A percentile compares a stretch with the other conserved stretches of the same genome.
Evolutionary conservation across 495 filamentous ascomycete species (phyloP).

Genomic region (Rostrohypoxylon terebratum): DNA sequence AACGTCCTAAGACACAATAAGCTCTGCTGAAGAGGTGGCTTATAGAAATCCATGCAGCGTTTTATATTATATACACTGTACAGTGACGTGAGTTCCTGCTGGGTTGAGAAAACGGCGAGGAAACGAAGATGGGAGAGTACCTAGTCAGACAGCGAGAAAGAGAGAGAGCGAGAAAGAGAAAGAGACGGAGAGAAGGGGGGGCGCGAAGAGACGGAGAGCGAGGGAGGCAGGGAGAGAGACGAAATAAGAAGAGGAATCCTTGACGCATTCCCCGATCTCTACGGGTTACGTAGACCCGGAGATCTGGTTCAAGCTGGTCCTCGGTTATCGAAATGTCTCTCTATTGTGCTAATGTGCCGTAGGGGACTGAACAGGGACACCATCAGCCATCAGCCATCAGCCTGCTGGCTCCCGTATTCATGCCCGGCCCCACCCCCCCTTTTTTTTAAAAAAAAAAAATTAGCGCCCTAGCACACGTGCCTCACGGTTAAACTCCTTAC

Average conservation of each 20-base stretch:
- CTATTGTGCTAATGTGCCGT: slow-evolving; percentile 18
- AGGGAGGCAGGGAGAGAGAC: neutral
- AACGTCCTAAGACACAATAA: slow-evolving; percentile 19
- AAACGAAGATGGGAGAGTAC: neutral
- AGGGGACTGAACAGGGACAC: neutral
- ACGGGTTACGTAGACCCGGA: slow-evolving; percentile 38
- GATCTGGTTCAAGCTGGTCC: slow-evolving; percentile 49
- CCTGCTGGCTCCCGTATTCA: slow-evolving; percentile 5
- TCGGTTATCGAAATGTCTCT: slow-evolving; percentile 48
- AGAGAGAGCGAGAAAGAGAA: neutral
- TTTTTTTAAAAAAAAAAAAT: too few species aligned
- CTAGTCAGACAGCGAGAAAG: too few species aligned
- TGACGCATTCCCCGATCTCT: slow-evolving; percentile 34
- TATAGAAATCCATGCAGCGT: slow-evolving; percentile 7
- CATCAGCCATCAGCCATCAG: neutral
- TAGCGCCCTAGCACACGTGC: neutral
- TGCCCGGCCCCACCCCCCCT: too few species aligned
- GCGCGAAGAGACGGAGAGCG: too few species aligned
- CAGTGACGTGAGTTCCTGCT: neutral
- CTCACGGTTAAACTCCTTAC: slow-evolving; percentile 2
- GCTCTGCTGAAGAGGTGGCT: slow-evolving; percentile 22
- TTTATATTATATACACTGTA: neutral
- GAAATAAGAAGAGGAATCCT: neutral
- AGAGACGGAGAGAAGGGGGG: too few species aligned
- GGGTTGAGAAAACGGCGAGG: neutral